phyloP scores from a whole-genome alignment of 176 grass and related monocot genomes.

The Alopecurus myosuroides region DNA sequence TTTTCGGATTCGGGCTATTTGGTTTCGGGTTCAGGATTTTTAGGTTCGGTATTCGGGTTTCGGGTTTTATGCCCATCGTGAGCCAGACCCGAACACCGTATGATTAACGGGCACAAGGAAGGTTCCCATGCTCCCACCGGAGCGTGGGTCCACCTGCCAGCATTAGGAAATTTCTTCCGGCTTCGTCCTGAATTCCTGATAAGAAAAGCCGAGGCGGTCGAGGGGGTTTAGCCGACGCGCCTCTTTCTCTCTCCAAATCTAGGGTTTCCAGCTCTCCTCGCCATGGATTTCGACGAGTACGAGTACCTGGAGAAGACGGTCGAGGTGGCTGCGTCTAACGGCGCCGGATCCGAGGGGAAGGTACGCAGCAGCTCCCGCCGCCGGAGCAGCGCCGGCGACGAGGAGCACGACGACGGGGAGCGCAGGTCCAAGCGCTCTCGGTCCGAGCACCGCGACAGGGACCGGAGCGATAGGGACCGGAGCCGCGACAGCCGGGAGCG shows the following conservation, averaged over 20 bases:
- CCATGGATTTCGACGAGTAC: constrained; percentile 91
- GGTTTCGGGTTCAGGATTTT: too few relatives aligned
- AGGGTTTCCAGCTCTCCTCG: constrained; percentile 35
- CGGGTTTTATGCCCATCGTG: too few relatives aligned
- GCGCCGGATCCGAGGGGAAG: constrained; percentile 41
- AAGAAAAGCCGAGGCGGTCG: background rate
- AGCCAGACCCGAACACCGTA: too few relatives aligned
- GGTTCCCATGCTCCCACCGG: too few relatives aligned
- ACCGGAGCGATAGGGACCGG: background rate
- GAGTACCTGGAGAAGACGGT: constrained; percentile 97
- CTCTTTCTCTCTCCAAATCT: background rate
- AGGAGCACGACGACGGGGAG: constrained; percentile 47
- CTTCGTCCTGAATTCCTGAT: background rate
- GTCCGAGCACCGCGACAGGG: constrained; percentile 23
- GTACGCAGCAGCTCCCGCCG: constrained; percentile 47
- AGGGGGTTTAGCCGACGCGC: constrained; percentile 18
- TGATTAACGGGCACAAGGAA: too few relatives aligned
- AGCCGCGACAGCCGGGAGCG: constrained; percentile 39
- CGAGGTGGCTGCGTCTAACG: constrained; percentile 50
- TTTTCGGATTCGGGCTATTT: too few relatives aligned
- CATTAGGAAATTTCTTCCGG: background rate
- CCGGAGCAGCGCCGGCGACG: constrained; percentile 46
- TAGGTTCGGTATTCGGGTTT: too few relatives aligned
- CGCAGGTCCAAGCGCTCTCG: constrained; percentile 63
- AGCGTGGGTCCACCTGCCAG: background rate